Evolutionary conservation across 2,329 filamentous ascomycete species (phyloP).

Genomic region (Magnaporthiopsis poae): DNA sequence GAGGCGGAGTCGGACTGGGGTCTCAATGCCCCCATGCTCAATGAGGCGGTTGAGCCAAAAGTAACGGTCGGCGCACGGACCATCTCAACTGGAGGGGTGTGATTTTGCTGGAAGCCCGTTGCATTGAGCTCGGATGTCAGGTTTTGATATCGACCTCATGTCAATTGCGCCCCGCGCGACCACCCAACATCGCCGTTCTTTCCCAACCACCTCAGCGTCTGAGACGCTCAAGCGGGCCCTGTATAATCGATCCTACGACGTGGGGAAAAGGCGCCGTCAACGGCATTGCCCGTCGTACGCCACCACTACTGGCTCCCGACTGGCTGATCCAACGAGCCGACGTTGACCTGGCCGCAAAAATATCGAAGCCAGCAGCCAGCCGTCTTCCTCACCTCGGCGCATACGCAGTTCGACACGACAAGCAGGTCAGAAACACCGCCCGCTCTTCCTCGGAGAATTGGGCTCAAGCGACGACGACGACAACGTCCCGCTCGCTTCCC

Average conservation of each 20-base stretch:
- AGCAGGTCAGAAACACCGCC: too few relatives aligned
- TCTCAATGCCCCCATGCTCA: too few relatives aligned
- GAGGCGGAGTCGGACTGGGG: neutral
- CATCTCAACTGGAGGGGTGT: neutral
- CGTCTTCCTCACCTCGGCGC: neutral
- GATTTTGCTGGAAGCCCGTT: neutral
- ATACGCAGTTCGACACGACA: neutral
- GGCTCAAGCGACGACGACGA: too few relatives aligned
- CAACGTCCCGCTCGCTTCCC: too few relatives aligned
- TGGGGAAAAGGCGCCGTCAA: neutral
- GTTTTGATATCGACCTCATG: neutral
- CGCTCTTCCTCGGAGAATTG: neutral
- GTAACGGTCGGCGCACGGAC: neutral
- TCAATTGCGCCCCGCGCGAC: neutral
- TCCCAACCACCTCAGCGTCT: too few relatives aligned
- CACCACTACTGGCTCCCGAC: too few relatives aligned
- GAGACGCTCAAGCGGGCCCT: too few relatives aligned
- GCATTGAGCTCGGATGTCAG: neutral
- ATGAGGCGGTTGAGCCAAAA: too few relatives aligned
- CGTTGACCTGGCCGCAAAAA: neutral
- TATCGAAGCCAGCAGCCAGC: neutral
- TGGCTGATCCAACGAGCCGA: neutral
- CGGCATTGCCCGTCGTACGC: neutral
- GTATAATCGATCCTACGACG: too few relatives aligned
- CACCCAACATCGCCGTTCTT: neutral